Evolutionary conservation across 2,329 filamentous ascomycete species (phyloP), one percentile per base, ranked within the genome.

Genomic region (Colletotrichum phormii): DNA sequence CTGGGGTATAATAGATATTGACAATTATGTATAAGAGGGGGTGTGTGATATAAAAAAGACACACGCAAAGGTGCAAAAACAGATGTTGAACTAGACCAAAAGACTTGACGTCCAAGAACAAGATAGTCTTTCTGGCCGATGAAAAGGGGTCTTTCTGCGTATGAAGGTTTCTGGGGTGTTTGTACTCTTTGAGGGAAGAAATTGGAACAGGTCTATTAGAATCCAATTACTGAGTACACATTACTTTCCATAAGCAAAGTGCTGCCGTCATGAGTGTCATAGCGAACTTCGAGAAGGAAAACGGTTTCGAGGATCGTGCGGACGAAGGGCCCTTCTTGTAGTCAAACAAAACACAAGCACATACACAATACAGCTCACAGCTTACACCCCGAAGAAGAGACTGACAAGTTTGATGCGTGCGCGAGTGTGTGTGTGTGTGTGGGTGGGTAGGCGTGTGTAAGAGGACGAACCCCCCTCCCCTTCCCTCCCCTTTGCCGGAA

Each of bases 211-310:
- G 55, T 64, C 63, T 72, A 64, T 49, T 64, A 70, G 59, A 26
- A 26, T 59, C 46, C 13, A 72, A 59, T 8, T 49, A 60, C 70
- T 26, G 22, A 70, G 61, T 64, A 70, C 42, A 70, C 70, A 72
- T 72, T 72, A 64, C 65, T 72, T 64, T 15, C 15, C 59, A n/a
- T 46, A 64, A 37, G 59, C 70, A 64, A 61, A n/a, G 53, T 61
- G 58, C 51, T 58, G 58, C 37, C 64, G 70, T 72, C 66, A 70
- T 61, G 54, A 55, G 46, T 54, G 33, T 70, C 66, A 72, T 31
- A 49, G 65, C 66, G 35, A 49, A 70, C 70, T 70, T 64, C 60
- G 60, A 70, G 54, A 57, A 72, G 65, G 18, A 7, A 46, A 60
- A 61, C 65, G 31, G 33, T 24, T 59, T 59, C 29, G 65, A 51